phyloP scores from a whole-genome alignment of 495 filamentous ascomycete species.

The Aspergillus carlsbadensis region DNA sequence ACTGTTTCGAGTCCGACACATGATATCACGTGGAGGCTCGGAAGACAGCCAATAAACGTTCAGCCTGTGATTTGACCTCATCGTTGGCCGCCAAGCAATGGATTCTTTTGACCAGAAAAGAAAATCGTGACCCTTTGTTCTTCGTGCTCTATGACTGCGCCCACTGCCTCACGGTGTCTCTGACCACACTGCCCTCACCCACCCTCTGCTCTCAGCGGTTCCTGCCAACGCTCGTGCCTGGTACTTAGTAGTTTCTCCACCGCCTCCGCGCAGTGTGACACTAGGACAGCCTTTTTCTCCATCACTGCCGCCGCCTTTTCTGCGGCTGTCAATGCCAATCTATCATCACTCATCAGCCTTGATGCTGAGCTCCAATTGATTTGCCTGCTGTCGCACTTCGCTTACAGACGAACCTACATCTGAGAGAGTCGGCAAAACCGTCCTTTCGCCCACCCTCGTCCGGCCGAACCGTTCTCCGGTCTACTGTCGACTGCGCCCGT shows the following conservation, averaged over 20 bases:
- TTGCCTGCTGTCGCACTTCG: background rate
- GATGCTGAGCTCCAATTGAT: slow-evolving; percentile 11
- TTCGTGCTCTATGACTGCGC: background rate
- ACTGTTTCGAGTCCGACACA: background rate
- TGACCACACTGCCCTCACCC: background rate
- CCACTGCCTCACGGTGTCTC: background rate
- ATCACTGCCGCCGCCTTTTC: slow-evolving; percentile 8
- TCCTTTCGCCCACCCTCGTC: slow-evolving; percentile 3
- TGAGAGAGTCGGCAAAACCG: background rate
- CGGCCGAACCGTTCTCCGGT: slow-evolving; percentile 2
- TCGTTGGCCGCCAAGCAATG: slow-evolving; percentile 16
- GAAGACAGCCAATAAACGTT: slow-evolving; percentile 18
- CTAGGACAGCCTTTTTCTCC: background rate
- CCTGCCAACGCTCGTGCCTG: background rate
- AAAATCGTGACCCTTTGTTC: slow-evolving; percentile 2
- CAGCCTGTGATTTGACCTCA: slow-evolving; percentile 20
- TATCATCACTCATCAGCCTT: slow-evolving; percentile 2
- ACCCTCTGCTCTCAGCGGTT: background rate
- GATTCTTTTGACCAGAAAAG: slow-evolving; percentile 12
- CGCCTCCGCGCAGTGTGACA: slow-evolving; percentile 5
- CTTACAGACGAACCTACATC: background rate
- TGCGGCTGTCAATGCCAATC: background rate
- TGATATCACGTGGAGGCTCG: slow-evolving; percentile 17
- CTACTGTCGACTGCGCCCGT: slow-evolving; percentile 17
- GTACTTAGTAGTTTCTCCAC: too few species aligned